These are phyloP conservation scores for Lactarius sp. DNA, from an alignment of 768 basidiomycete genomes.

Conservation along the genomic window DNA sequence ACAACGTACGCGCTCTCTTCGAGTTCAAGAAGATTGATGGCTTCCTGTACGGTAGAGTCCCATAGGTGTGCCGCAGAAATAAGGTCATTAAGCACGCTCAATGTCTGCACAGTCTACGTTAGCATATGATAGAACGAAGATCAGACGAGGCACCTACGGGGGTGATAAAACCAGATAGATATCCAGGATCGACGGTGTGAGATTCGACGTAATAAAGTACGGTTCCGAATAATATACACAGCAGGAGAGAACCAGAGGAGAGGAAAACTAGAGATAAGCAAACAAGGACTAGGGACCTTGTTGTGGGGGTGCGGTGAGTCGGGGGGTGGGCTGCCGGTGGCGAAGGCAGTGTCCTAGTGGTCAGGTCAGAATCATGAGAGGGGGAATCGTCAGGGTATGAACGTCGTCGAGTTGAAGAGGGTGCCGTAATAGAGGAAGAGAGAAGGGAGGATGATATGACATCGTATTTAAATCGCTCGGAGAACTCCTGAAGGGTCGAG, in stretches of 20 bases:
- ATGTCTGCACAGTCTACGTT: slow-evolving; percentile 42
- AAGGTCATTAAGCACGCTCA: slow-evolving; percentile 61
- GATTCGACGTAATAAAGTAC: slow-evolving; percentile 18
- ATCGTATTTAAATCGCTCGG: slow-evolving; percentile 26
- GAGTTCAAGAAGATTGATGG: slow-evolving; percentile 56
- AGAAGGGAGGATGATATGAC: slow-evolving; percentile 26
- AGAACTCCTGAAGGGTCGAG: slow-evolving; percentile 19
- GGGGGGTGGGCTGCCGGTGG: not conserved
- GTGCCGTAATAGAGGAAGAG: slow-evolving; percentile 18
- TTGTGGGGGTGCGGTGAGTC: not conserved
- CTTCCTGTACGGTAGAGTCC: slow-evolving; percentile 71
- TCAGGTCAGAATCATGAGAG: slow-evolving; percentile 3
- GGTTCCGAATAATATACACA: slow-evolving; percentile 18
- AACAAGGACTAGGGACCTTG: slow-evolving; percentile 5
- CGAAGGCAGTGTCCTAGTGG: not conserved
- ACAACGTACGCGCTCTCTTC: slow-evolving; percentile 61
- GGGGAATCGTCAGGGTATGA: slow-evolving; percentile 9
- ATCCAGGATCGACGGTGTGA: not conserved
- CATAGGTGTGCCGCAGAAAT: slow-evolving; percentile 63
- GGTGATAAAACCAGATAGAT: slow-evolving; percentile 9
- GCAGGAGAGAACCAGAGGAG: slow-evolving; percentile 12
- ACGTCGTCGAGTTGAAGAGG: slow-evolving; percentile 17
- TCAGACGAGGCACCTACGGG: slow-evolving; percentile 7
- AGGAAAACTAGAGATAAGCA: slow-evolving; percentile 20
- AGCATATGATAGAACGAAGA: not conserved